These are phyloP conservation scores for Magnusiomyces magnusii DNA, from an alignment of 1,139 yeast genomes.

Conservation along the genomic window DNA sequence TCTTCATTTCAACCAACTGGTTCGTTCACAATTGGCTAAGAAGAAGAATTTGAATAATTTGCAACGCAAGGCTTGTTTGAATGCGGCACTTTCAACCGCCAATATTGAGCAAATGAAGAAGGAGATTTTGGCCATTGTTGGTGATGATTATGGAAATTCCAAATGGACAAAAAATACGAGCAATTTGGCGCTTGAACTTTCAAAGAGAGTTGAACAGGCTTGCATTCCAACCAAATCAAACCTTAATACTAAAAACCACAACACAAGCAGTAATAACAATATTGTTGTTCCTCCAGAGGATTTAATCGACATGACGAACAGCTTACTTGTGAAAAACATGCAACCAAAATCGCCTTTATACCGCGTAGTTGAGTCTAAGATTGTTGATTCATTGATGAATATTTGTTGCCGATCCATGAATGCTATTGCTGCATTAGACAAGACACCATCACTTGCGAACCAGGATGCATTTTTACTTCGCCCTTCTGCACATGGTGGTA, in stretches of 20 bases:
- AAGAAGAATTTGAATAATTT: constrained; percentile 15
- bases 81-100: constrained; percentile 12
- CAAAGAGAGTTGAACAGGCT: constrained; percentile 36
- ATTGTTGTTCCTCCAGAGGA: constrained; percentile 7
- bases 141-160: constrained; percentile 78
- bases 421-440: constrained; percentile 22
- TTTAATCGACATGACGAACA: constrained; percentile 54
- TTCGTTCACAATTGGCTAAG: constrained; percentile 31
- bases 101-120: constrained; percentile 36
- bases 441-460: constrained; percentile 15
- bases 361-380: constrained; percentile 57
- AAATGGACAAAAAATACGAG: constrained; percentile 85
- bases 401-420: constrained; percentile 18
- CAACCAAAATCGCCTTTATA: constrained; percentile 80
- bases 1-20: constrained; percentile 61
- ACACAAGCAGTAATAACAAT: background rate
- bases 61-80: constrained; percentile 5
- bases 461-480: constrained; percentile 12
- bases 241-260: background rate
- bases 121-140: constrained; percentile 70
- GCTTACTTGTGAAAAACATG: constrained; percentile 79
- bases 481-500: too few relatives aligned
- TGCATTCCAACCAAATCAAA: background rate
- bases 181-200: constrained; percentile 63
- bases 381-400: constrained; percentile 23